Conservation (phyloP, 2,329 filamentous ascomycete genomes). For the Colletotrichum gloeosporioides region DNA sequence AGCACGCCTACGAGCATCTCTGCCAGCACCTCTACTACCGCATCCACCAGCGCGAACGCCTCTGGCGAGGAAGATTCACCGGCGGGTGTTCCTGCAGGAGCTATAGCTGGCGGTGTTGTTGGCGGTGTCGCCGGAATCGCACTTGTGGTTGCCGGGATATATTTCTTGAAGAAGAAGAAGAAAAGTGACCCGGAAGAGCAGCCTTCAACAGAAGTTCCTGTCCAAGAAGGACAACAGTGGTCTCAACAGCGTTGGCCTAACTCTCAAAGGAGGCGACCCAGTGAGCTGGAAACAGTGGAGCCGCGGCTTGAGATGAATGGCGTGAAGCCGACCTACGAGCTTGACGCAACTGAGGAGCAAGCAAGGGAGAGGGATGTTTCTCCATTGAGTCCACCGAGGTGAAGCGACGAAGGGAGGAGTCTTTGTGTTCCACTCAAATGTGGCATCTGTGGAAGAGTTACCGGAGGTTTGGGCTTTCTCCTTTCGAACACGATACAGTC, state of each 20-base stretch:
- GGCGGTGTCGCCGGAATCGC: neutral
- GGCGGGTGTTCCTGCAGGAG: neutral
- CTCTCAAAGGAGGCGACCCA: neutral
- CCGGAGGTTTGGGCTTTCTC: neutral
- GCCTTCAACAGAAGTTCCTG: fast-evolving
- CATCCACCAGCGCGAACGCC: neutral
- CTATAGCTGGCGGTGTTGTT: neutral
- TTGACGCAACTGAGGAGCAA: neutral
- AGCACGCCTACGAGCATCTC: neutral
- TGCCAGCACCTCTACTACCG: neutral
- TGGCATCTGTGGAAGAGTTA: neutral
- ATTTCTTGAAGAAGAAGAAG: neutral
- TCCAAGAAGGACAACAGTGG: neutral
- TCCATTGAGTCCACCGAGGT: neutral
- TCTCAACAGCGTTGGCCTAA: neutral
- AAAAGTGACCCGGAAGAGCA: neutral
- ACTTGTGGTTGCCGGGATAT: neutral
- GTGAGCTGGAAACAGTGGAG: neutral
- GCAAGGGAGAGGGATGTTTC: neutral
- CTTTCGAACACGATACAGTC: neutral
- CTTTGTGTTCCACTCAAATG: neutral
- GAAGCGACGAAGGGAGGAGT: fast-evolving
- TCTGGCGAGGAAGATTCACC: neutral
- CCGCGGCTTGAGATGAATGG: neutral
- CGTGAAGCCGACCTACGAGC: neutral